Conservation (phyloP, 805 yeast genomes). For the Danielia oregonensis region DNA sequence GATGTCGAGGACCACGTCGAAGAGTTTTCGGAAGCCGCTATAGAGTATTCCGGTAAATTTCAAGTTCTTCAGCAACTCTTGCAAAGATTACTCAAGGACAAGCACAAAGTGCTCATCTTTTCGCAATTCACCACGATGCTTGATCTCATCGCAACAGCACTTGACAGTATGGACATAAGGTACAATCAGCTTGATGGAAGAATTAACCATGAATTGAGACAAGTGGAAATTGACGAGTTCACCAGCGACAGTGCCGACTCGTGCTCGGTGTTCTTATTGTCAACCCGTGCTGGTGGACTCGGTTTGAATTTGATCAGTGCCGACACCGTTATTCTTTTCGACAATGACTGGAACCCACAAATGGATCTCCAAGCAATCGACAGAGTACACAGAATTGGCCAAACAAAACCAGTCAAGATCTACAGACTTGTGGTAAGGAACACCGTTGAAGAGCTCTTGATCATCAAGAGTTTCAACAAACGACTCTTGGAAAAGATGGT, state of each 20-base stretch:
- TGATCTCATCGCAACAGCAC: conserved; percentile 78
- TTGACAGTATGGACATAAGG: conserved; percentile 43
- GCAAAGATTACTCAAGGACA: conserved; percentile 40
- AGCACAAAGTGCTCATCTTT: conserved; percentile 76
- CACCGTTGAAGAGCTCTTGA: conserved; percentile 79
- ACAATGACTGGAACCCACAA: conserved; percentile 97
- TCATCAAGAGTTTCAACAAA: conserved; percentile 77
- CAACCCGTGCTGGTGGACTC: conserved; percentile 93
- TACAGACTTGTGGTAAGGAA: conserved; percentile 73
- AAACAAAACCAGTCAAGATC: conserved; percentile 74
- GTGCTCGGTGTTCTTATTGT: conserved; percentile 59
- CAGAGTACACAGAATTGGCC: conserved; percentile 92
- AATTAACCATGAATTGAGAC: conserved; percentile 61
- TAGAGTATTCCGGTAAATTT: conserved; percentile 69
- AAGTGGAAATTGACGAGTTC: conserved; percentile 57
- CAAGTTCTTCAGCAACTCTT: conserved; percentile 64
- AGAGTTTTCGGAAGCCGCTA: conserved; percentile 23
- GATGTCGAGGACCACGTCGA: conserved; percentile 34
- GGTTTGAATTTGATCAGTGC: conserved; percentile 86
- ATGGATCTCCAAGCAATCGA: conserved; percentile 96
- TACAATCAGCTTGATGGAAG: conserved; percentile 75
- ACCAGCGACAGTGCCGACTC: conserved; percentile 18
- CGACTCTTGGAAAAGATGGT: conserved; percentile 74
- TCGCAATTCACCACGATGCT: conserved; percentile 82
- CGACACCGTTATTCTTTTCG: conserved; percentile 85